A percentile compares a stretch with the other conserved stretches of the same genome.
These are phyloP conservation scores for Terana coerulea DNA, from an alignment of 768 basidiomycete genomes.

Conservation along the genomic window DNA sequence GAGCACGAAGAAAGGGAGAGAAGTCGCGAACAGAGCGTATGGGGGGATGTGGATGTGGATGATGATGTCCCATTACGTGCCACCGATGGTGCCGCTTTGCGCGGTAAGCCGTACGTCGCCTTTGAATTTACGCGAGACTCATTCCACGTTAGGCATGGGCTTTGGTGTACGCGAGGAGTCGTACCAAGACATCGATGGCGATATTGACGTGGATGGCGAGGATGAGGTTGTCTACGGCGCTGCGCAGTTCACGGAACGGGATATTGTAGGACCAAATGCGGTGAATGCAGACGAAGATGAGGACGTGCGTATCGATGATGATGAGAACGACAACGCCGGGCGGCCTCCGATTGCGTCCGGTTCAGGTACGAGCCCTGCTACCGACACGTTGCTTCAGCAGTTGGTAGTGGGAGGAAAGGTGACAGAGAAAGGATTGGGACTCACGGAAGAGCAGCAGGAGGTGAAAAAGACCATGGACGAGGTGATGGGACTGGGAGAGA, in stretches of 20 bases:
- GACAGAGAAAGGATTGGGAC: slow-evolving; percentile 23
- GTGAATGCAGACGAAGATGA: slow-evolving; percentile 1
- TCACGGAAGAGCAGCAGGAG: slow-evolving; percentile 18
- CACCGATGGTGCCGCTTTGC: slow-evolving; percentile 30
- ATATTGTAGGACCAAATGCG: slow-evolving; percentile 42
- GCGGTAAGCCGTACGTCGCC: slow-evolving; percentile 3
- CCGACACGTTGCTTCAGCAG: slow-evolving; percentile 41
- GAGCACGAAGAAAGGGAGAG: slow-evolving; percentile 30
- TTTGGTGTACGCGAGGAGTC: slow-evolving; percentile 57
- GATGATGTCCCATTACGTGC: slow-evolving; percentile 42
- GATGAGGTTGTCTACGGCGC: slow-evolving; percentile 64
- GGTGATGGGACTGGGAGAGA: slow-evolving; percentile 35
- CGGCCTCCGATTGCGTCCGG: slow-evolving; percentile 5
- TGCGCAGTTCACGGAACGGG: slow-evolving; percentile 73
- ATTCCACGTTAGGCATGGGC: slow-evolving; percentile 52
- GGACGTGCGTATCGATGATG: slow-evolving; percentile 25
- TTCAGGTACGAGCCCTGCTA: neutral
- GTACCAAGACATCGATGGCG: slow-evolving; percentile 70
- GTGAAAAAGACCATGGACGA: slow-evolving; percentile 36
- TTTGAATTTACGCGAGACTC: neutral
- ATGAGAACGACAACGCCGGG: slow-evolving; percentile 41
- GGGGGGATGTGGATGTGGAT: slow-evolving; percentile 36
- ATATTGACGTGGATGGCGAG: slow-evolving; percentile 78
- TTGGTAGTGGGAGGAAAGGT: slow-evolving; percentile 52
- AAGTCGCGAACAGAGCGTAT: slow-evolving; percentile 25